Conservation (phyloP, 768 basidiomycete species). For the Serendipita sp. region DNA sequence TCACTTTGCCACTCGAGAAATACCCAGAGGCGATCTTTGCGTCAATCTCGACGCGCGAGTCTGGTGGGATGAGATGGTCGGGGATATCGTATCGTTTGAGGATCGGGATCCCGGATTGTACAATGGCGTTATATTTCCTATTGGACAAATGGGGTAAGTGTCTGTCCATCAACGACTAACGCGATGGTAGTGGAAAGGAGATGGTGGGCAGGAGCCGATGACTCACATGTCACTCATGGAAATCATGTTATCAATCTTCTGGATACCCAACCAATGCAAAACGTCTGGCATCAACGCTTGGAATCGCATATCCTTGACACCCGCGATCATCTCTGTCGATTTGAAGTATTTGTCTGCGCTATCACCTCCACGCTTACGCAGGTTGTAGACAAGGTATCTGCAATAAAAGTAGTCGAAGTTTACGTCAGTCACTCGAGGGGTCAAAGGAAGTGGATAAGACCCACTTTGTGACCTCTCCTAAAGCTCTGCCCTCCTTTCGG, state of each 20-base stretch:
- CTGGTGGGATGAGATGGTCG: constrained; percentile 76
- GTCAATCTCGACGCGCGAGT: constrained; percentile 86
- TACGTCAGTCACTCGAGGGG: background rate
- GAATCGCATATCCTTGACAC: constrained; percentile 95
- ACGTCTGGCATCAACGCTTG: constrained; percentile 91
- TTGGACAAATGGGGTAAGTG: background rate
- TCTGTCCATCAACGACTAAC: background rate
- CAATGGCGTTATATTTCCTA: constrained; percentile 91
- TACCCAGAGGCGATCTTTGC: constrained; percentile 94
- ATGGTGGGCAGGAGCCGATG: background rate
- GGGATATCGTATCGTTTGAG: constrained; percentile 74
- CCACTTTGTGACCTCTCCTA: constrained; percentile 86
- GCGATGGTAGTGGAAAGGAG: background rate
- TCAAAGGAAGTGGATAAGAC: constrained; percentile 13
- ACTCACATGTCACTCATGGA: constrained; percentile 74
- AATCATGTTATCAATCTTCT: constrained; percentile 77
- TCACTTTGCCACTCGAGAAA: constrained; percentile 61
- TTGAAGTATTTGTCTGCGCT: constrained; percentile 88
- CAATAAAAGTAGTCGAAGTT: background rate
- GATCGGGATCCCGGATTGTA: constrained; percentile 74
- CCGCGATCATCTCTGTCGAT: constrained; percentile 82
- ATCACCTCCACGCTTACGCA: constrained; percentile 88
- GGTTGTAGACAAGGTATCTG: constrained; percentile 83
- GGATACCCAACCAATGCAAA: constrained; percentile 86
- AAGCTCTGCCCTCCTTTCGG: constrained; percentile 80